These are phyloP conservation scores for Magnusiomyces sp. DNA, from an alignment of 1,139 yeast species.

Conservation along the genomic window DNA sequence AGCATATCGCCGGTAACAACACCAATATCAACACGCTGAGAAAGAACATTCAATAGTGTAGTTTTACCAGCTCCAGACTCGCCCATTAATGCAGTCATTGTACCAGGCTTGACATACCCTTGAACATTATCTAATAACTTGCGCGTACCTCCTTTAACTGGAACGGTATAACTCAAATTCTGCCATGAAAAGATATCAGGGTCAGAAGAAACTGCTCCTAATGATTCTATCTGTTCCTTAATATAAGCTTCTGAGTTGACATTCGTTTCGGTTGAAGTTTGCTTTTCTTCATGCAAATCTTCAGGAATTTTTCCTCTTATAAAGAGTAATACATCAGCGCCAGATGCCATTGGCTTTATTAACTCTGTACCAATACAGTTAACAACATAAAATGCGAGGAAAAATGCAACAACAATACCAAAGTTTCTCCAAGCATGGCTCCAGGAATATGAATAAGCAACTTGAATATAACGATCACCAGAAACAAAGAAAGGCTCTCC, in stretches of 20 bases:
- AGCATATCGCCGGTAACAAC: slow-evolving; percentile 53
- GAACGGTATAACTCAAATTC: slow-evolving; percentile 39
- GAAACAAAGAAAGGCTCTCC: slow-evolving; percentile 31
- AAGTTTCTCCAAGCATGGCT: slow-evolving; percentile 34
- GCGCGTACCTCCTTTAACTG: slow-evolving; percentile 39
- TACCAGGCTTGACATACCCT: slow-evolving; percentile 56
- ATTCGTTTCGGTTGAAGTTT: slow-evolving; percentile 38
- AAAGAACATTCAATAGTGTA: slow-evolving; percentile 47
- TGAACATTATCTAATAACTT: slow-evolving; percentile 45
- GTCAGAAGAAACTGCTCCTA: slow-evolving; percentile 16
- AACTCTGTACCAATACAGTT: slow-evolving; percentile 32
- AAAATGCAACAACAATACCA: slow-evolving; percentile 32
- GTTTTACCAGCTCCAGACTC: slow-evolving; percentile 64
- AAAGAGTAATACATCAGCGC: slow-evolving; percentile 35
- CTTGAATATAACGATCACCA: slow-evolving; percentile 36
- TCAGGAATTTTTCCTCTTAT: slow-evolving; percentile 41
- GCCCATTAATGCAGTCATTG: slow-evolving; percentile 54
- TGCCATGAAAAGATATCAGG: slow-evolving; percentile 43
- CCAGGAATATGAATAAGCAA: slow-evolving; percentile 32
- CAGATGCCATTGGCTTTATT: slow-evolving; percentile 32
- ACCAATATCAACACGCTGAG: slow-evolving; percentile 50
- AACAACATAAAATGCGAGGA: slow-evolving; percentile 30
- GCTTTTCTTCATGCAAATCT: slow-evolving; percentile 34
- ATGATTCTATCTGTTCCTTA: slow-evolving; percentile 12
- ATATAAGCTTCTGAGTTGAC: slow-evolving; percentile 15